phyloP scores from a whole-genome alignment of 768 basidiomycete genomes.

The Rhizopogon rudus region DNA sequence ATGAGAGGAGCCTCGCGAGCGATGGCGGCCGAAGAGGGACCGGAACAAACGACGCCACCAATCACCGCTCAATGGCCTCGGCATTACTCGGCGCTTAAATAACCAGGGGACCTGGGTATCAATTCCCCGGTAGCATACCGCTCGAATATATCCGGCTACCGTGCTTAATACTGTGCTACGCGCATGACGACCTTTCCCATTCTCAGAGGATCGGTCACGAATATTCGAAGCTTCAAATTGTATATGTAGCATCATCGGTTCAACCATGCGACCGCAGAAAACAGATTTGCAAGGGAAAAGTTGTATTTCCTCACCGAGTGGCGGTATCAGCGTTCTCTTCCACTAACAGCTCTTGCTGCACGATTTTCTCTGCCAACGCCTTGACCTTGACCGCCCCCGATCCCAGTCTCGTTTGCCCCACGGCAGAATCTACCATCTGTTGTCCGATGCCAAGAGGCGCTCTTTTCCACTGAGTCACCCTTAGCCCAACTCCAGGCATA shows the following conservation, averaged over 20 bases:
- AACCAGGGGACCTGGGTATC: background rate
- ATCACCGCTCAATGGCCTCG: background rate
- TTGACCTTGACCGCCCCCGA: slow-evolving; percentile 30
- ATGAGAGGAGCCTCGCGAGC: background rate
- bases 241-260: no score
- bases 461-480: slow-evolving; percentile 73
- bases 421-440: slow-evolving; percentile 31
- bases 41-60: background rate
- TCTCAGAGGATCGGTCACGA: no score
- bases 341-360: slow-evolving; percentile 22
- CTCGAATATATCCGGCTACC: no score
- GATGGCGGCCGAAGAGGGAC: background rate
- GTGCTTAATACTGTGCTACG: no score
- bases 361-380: slow-evolving; percentile 37
- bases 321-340: no score
- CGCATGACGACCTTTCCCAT: no score
- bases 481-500: slow-evolving; percentile 84
- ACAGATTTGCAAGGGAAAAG: no score
- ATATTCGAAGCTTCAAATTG: no score
- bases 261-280: no score
- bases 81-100: background rate
- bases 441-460: slow-evolving; percentile 48
- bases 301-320: no score
- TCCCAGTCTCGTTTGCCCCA: slow-evolving; percentile 28
- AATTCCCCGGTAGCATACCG: no score